Evolutionary conservation across 1,284 basidiomycete genomes (phyloP).

Genomic region (Laetiporus sulphureus): DNA sequence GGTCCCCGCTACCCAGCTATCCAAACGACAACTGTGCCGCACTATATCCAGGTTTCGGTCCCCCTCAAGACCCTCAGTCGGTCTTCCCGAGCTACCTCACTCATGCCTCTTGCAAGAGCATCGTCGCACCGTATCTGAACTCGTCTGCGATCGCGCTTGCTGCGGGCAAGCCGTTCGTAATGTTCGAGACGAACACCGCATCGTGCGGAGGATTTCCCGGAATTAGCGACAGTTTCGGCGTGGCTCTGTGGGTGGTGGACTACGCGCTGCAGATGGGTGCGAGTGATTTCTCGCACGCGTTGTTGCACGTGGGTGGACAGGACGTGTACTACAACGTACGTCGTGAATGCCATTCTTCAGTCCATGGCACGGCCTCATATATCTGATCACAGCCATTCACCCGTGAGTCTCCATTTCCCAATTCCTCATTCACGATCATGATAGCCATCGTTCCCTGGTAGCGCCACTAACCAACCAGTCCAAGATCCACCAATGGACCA

Average conservation of each 20-base stretch:
- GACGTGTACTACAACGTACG: slow-evolving; percentile 61
- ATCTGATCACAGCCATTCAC: slow-evolving; percentile 33
- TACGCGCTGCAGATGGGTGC: slow-evolving; percentile 39
- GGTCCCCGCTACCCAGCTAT: slow-evolving; percentile 29
- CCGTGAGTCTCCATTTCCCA: slow-evolving; percentile 21
- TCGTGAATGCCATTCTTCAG: slow-evolving; percentile 1
- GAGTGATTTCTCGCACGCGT: slow-evolving; percentile 48
- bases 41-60: slow-evolving; percentile 28
- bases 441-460: slow-evolving; percentile 2
- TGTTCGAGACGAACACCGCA: slow-evolving; percentile 81
- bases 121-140: slow-evolving; percentile 47
- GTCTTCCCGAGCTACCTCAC: slow-evolving; percentile 52
- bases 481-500: slow-evolving; percentile 51
- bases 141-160: slow-evolving; percentile 38
- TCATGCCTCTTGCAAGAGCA: slow-evolving; percentile 41
- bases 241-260: slow-evolving; percentile 39
- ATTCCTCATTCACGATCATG: background rate
- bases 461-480: slow-evolving; percentile 59
- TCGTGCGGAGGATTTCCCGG: slow-evolving; percentile 79
- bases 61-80: slow-evolving; percentile 38
- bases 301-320: slow-evolving; percentile 64
- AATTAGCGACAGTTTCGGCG: slow-evolving; percentile 54
- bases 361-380: background rate
- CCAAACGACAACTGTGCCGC: slow-evolving; percentile 35
- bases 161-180: slow-evolving; percentile 39